A percentile compares a stretch with the other conserved stretches of the same genome.
Conservation (phyloP, 176 grass and related monocot species). For the Oryza coarctata region DNA sequence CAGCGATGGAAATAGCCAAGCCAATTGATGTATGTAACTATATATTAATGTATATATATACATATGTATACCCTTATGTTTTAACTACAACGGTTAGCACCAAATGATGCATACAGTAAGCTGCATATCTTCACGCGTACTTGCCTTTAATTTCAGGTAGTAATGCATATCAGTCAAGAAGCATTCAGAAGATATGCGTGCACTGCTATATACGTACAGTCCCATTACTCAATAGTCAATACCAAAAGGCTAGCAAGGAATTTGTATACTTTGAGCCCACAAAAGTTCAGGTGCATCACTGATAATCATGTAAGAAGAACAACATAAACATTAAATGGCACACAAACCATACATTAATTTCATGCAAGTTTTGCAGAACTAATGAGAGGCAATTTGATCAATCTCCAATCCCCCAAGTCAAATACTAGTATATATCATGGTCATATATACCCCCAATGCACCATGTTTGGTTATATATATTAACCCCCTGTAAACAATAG, state of each 20-base stretch:
- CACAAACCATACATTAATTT: constrained; percentile 24
- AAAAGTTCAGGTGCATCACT: neutral
- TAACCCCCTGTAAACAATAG: constrained; percentile 33
- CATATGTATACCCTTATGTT: neutral
- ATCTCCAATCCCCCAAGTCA: constrained; percentile 32
- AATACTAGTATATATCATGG: constrained; percentile 40
- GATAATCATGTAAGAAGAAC: neutral
- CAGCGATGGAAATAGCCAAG: neutral
- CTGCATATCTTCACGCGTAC: neutral
- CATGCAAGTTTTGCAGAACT: constrained; percentile 28
- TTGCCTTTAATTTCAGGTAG: neutral
- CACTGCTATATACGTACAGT: neutral
- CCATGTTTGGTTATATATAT: constrained; percentile 30
- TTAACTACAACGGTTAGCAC: neutral
- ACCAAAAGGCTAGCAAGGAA: neutral
- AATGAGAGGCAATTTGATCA: constrained; percentile 21
- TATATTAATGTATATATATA: too few species aligned
- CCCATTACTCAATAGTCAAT: neutral
- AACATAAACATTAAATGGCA: constrained; percentile 8
- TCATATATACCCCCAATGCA: constrained; percentile 41
- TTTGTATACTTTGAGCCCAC: neutral
- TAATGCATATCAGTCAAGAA: neutral
- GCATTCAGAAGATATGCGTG: neutral
- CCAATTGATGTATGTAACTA: neutral
- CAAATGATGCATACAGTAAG: neutral